Percentiles rank a stretch among this genome's conserved stretches.
Evolutionary conservation across 2,329 filamentous ascomycete genomes (phyloP).

Genomic region (Trichoderma polysporum): DNA sequence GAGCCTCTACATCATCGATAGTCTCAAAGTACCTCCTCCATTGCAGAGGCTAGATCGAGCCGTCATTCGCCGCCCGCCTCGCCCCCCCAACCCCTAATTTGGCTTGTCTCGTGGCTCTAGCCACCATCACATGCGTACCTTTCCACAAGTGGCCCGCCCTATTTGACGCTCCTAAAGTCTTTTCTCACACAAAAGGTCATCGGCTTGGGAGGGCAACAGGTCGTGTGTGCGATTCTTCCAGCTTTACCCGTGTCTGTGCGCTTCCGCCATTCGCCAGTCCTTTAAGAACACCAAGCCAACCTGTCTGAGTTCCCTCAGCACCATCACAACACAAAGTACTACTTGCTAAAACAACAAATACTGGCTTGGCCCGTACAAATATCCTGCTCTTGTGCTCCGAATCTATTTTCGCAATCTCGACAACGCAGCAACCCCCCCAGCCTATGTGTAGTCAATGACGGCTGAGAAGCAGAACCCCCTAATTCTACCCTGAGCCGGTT

Average conservation of each 20-base stretch:
- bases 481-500: not conserved
- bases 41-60: not conserved
- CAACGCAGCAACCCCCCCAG: not conserved
- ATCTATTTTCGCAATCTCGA: conserved; percentile 8
- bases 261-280: conserved; percentile 14
- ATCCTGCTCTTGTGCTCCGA: conserved; percentile 8
- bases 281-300: not conserved
- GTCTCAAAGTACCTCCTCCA: not conserved
- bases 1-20: not conserved
- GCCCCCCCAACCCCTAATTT: not conserved
- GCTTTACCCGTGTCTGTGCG: conserved; percentile 18
- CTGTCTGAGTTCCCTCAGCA: conserved; percentile 9
- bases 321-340: not conserved
- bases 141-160: conserved; percentile 17
- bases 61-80: not conserved
- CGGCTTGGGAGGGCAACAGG: conserved; percentile 38
- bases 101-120: conserved; percentile 5
- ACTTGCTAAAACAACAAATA: not conserved
- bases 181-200: conserved; percentile 6
- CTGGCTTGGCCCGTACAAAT: not conserved
- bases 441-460: not conserved
- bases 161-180: not conserved
- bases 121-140: conserved; percentile 17
- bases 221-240: conserved; percentile 40
- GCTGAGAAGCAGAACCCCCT: not conserved